A percentile compares a stretch with the other conserved stretches of the same genome.
These are phyloP conservation scores for Verticillium longisporum DNA, from an alignment of 2,329 filamentous ascomycete genomes.

Conservation along the genomic window DNA sequence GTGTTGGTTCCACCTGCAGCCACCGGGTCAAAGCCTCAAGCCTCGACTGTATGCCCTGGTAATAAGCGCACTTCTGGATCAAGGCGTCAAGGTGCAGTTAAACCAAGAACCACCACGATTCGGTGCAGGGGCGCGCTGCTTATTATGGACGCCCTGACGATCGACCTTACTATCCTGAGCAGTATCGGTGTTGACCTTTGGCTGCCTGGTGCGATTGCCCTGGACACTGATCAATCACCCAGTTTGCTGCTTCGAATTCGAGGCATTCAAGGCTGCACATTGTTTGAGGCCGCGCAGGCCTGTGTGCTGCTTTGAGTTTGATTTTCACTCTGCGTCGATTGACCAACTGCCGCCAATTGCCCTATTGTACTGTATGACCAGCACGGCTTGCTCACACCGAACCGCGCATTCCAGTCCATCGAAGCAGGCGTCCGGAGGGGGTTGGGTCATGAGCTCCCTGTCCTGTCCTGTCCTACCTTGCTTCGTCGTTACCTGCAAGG, in stretches of 20 bases:
- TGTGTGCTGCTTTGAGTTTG: background rate
- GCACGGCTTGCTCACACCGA: too few relatives aligned
- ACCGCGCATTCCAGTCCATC: background rate
- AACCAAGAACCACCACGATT: background rate
- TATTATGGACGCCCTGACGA: background rate
- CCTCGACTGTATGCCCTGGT: background rate
- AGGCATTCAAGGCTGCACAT: background rate
- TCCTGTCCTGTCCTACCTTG: background rate
- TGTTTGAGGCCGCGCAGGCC: background rate
- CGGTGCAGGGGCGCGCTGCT: background rate
- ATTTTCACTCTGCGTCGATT: background rate
- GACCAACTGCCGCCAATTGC: background rate
- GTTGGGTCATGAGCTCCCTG: background rate
- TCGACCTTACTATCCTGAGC: too few relatives aligned
- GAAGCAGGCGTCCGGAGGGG: background rate
- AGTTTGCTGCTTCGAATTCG: background rate
- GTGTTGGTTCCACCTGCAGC: background rate
- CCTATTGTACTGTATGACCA: too few relatives aligned
- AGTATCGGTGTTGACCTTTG: background rate
- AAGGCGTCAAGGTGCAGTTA: background rate
- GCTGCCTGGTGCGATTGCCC: background rate
- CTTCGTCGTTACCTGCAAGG: background rate
- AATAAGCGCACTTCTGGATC: background rate
- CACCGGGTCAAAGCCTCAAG: background rate
- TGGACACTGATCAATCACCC: too few relatives aligned